Conservation (phyloP, 1,139 yeast genomes). For the Wickerhamomyces sp. region DNA sequence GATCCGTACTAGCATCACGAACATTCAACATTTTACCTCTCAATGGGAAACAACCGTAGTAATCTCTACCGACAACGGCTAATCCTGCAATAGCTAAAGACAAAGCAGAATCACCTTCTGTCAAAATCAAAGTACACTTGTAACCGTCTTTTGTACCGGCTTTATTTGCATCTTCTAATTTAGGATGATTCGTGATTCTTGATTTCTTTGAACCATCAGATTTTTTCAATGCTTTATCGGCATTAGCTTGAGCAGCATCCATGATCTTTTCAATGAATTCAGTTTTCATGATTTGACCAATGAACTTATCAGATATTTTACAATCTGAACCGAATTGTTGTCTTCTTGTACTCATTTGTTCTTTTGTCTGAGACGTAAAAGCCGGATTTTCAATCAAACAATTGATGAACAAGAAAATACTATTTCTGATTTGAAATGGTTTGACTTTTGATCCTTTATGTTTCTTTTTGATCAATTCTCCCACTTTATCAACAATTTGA, state of each 20-base stretch:
- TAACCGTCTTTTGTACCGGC: slow-evolving; percentile 95
- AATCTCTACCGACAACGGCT: slow-evolving; percentile 93
- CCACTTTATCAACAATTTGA: slow-evolving; percentile 72
- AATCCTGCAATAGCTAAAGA: slow-evolving; percentile 92
- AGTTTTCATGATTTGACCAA: slow-evolving; percentile 68
- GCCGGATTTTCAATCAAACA: slow-evolving; percentile 96
- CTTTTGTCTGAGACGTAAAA: slow-evolving; percentile 96
- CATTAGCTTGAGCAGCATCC: slow-evolving; percentile 82
- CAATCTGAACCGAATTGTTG: slow-evolving; percentile 87
- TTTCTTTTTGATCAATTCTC: slow-evolving; percentile 70
- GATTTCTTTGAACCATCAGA: slow-evolving; percentile 86
- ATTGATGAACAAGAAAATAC: slow-evolving; percentile 86
- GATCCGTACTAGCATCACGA: slow-evolving; percentile 94
- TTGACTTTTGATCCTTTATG: slow-evolving; percentile 73
- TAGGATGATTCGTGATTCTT: slow-evolving; percentile 85
- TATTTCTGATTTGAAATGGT: slow-evolving; percentile 84
- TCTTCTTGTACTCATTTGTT: slow-evolving; percentile 85
- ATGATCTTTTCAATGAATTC: slow-evolving; percentile 78
- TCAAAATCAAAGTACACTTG: slow-evolving; percentile 86
- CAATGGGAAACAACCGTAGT: slow-evolving; percentile 92
- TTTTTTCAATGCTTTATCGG: slow-evolving; percentile 80
- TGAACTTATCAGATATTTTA: slow-evolving; percentile 69
- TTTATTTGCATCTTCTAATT: slow-evolving; percentile 91
- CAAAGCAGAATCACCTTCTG: slow-evolving; percentile 98
- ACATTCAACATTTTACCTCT: slow-evolving; percentile 94